Base-by-base conservation (phyloP, 208 protist species). In the Acanthamoeba royreba region DNA sequence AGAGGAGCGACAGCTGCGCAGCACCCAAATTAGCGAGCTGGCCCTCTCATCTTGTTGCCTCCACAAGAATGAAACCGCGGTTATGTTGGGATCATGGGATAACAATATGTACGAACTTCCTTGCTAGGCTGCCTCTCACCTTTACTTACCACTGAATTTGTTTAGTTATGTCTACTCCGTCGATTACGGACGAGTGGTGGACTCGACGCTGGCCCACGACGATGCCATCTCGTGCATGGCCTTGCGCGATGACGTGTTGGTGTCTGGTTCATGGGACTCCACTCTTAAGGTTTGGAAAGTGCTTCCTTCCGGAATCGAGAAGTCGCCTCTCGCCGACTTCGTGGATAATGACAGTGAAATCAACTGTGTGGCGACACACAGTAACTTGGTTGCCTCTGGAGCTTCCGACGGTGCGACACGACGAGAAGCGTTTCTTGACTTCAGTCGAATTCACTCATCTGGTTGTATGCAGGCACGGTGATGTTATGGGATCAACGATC, bases 61-160 rank as follows among this genome's bases (percentile, higher is more conserved):
- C 19, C 74, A 86, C 42, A 40, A 45, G 28, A 69, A 97, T 53
- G 94, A 96, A 35, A 96, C 97, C 38, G 43, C 61, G 66, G 93
- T 97, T 45, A 28, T 96, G 0, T 90, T 97, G 35, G 96, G 96
- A 22, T 94, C 87, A 8, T 97, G 96, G 96, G 96, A 97, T 66
- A 97, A 97, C 55, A 94, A 96, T 43, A 91, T 97, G 93, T 97
- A 96, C 33, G 47, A 11, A 19, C 19, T 35, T n/a, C 81, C 7
- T 69, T 89, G 25, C 25, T 9, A 40, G 43, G 33, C n/a, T 43
- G 8, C 8, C 22, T 40, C 22, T 31, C 22, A 77, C 35, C 22
- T 77, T 43, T 15, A 40, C 52, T 87, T 35, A 53, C 31, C 52
- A 15, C 28, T 87, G 9, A 52, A 43, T 46, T 19, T 95, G 11